Base-by-base conservation (phyloP, 805 yeast genomes). In the Vanderwaltozyma yarrowii region DNA sequence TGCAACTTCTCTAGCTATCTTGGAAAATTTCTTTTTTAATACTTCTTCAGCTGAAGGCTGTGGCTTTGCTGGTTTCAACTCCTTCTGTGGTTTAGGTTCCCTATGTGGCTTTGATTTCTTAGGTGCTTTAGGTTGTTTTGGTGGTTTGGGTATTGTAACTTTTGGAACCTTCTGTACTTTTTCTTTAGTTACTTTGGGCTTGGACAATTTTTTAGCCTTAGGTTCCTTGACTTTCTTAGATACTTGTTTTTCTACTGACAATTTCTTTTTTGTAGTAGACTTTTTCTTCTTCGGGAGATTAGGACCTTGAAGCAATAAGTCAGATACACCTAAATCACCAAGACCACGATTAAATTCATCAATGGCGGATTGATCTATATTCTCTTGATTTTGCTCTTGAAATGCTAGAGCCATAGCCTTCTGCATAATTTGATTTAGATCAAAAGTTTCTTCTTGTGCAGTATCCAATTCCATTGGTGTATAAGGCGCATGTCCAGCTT, bases 351-450 rank as follows among this genome's bases (percentile, higher is more conserved):
- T 55, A 29, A 56, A 54, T 20, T 48, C 55, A 39, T 56, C 56
- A 45, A 54, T 48, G 2, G 44, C 50, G 9, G 52, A 42, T 8
- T 44, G 40, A 37, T 48, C 54, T 8, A 48, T 32, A 33, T 36
- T 36, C 18, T 45, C 46, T 7, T 45, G 39, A 12, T 41, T 30
- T 17, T 47, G 49, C 42, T 78, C 74, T 43, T 74, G 80, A 67
- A 76, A 74, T 0, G 88, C 92, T 79, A 82, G 69, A 33, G 74
- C 73, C 62, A 81, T 70, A 1, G 89, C 92, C 60, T 79, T 79
- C 45, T 78, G 85, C 68, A 81, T 70, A 45, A 81, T 81, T 46
- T 74, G 80, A 49, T 74, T 78, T 75, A 81, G 68, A 49, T 79
- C 84, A 41, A 79, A 62, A 20, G 72, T 75, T 24, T 65, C 73